Percentiles rank a stretch among this genome's conserved stretches.
Conservation (phyloP, 202 grass and related monocot genomes). For the Eragrostis tef region DNA sequence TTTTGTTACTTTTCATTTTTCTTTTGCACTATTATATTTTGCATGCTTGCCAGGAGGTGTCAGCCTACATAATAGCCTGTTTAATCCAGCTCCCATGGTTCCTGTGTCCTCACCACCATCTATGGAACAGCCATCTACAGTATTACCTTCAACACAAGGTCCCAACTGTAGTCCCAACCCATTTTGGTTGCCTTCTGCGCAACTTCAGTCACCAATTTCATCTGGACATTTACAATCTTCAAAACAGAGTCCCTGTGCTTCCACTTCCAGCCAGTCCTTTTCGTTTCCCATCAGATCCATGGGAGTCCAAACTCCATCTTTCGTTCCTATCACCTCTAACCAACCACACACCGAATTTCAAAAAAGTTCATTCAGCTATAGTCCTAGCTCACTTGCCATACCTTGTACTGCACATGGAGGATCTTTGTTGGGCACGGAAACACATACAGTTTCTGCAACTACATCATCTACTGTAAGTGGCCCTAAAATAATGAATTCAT, state of each 20-base stretch:
- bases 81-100: constrained; percentile 17
- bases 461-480: constrained; percentile 26
- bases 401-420: not conserved
- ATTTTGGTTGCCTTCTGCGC: constrained; percentile 45
- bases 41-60: not conserved
- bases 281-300: not conserved
- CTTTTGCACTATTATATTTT: not conserved
- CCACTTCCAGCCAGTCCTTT: not conserved
- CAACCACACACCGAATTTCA: not conserved
- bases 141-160: constrained; percentile 31
- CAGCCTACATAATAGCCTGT: not conserved
- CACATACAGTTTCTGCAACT: constrained; percentile 2
- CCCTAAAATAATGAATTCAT: not conserved
- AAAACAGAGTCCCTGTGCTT: not conserved
- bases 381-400: not conserved
- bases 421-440: not conserved
- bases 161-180: constrained; percentile 30
- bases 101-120: not conserved
- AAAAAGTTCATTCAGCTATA: constrained; percentile 1
- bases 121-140: constrained; percentile 9
- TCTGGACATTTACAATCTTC: not conserved
- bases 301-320: not conserved
- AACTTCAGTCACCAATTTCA: constrained; percentile 27
- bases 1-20: not conserved
- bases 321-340: too few relatives aligned